phyloP scores from a whole-genome alignment of 371 early-diverging fungal genomes.

The Chytridiales sp. region DNA sequence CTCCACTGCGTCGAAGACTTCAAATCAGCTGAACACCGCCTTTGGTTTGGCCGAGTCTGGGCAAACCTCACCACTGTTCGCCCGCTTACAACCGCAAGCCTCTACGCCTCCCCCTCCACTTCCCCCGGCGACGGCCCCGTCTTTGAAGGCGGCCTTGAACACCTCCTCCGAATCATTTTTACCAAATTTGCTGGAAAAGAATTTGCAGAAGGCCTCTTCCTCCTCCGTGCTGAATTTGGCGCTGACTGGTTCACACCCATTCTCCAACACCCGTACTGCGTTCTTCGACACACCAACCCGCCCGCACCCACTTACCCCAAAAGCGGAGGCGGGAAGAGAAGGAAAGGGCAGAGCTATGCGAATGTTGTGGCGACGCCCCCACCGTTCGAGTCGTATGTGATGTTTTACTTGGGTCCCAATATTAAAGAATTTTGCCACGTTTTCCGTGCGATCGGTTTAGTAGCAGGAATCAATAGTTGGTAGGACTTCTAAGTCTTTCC shows the following conservation, averaged over 20 bases:
- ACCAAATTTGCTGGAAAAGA: constrained; percentile 45
- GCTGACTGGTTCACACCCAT: constrained; percentile 54
- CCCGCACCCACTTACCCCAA: constrained; percentile 20
- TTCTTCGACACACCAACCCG: constrained; percentile 40
- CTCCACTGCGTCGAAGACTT: constrained; percentile 38
- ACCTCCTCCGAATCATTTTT: constrained; percentile 42
- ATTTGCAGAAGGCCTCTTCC: constrained; percentile 47
- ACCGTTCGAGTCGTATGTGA: constrained; percentile 40
- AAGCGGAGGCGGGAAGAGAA: constrained; percentile 10
- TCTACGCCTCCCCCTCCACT: constrained; percentile 17
- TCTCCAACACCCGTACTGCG: constrained; percentile 47
- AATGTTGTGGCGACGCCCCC: constrained; percentile 6
- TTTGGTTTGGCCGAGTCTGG: constrained; percentile 46
- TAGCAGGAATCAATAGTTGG: constrained; percentile 51
- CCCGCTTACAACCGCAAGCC: constrained; percentile 39
- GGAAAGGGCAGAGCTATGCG: constrained; percentile 8
- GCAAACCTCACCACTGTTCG: constrained; percentile 36
- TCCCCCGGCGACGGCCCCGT: constrained; percentile 8
- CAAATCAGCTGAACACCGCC: constrained; percentile 30
- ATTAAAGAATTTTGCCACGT: constrained; percentile 42
- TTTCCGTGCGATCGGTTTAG: constrained; percentile 43
- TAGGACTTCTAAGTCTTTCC: constrained; percentile 6
- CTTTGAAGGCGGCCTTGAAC: constrained; percentile 42
- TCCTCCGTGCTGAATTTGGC: constrained; percentile 47
- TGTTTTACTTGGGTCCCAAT: constrained; percentile 47